phyloP scores from a whole-genome alignment of 148 eudicot genomes.

The Pharnaceum exiguum region DNA sequence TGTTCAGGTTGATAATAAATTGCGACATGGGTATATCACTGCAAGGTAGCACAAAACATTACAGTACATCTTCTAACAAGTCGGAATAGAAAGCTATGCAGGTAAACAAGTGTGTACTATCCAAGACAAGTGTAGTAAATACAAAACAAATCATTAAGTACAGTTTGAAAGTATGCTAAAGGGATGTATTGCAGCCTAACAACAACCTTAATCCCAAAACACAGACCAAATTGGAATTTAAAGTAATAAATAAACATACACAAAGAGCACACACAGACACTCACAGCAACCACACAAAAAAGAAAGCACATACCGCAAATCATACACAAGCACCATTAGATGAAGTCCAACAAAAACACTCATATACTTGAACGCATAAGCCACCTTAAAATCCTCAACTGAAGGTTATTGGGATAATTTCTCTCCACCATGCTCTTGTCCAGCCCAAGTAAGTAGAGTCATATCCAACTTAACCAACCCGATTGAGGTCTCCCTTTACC shows the following conservation, averaged over 20 bases:
- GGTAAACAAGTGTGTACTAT: neutral
- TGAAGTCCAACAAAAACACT: neutral
- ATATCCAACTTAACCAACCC: no score
- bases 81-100: no score
- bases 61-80: neutral
- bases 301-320: neutral
- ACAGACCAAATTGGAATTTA: no score
- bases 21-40: constrained; percentile 90
- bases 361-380: neutral
- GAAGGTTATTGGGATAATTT: neutral
- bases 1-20: constrained; percentile 64
- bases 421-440: no score
- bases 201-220: no score
- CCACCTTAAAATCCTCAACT: neutral
- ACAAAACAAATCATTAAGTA: no score
- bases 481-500: no score
- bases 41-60: constrained; percentile 15
- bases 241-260: no score
- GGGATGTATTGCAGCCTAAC: no score
- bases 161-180: no score
- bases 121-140: neutral
- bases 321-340: neutral
- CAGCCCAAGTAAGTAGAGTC: no score
- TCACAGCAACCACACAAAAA: neutral
- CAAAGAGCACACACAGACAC: no score